Conservation (phyloP, 495 filamentous ascomycete species). For the Aspergillus carlsbadensis region DNA sequence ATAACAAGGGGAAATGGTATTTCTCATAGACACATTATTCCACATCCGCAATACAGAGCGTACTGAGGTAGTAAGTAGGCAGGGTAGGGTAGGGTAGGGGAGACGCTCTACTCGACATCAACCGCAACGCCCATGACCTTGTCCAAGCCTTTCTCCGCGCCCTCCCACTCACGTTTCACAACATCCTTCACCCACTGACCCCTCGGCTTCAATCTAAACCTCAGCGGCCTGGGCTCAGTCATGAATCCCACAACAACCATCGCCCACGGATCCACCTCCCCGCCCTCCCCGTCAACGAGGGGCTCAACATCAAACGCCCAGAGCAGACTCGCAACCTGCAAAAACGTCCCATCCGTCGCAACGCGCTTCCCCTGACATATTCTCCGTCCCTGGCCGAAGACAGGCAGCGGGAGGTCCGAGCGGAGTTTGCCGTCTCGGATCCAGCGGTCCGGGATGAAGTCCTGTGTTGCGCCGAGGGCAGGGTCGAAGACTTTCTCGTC, state of each 20-base stretch:
- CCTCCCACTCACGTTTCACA: constrained; percentile 17
- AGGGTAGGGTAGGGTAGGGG: no score
- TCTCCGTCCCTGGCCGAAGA: constrained; percentile 31
- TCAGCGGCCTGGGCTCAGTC: constrained; percentile 24
- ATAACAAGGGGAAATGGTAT: no score
- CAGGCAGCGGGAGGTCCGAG: constrained; percentile 28
- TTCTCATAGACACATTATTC: no score
- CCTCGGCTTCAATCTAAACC: constrained; percentile 22
- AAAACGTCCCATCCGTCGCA: constrained; percentile 27
- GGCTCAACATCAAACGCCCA: constrained; percentile 33
- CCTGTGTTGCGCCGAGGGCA: constrained; percentile 16
- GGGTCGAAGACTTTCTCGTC: constrained; percentile 26
- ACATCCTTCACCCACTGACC: constrained; percentile 22
- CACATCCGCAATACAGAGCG: no score
- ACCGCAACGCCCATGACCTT: constrained; percentile 11
- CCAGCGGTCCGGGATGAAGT: constrained; percentile 31
- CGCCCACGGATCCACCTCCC: constrained; percentile 27
- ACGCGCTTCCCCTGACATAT: constrained; percentile 32
- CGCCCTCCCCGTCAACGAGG: constrained; percentile 8
- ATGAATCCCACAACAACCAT: constrained; percentile 32
- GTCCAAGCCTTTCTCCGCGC: constrained; percentile 15
- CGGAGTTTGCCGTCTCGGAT: constrained; percentile 16
- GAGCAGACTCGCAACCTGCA: constrained; percentile 28
- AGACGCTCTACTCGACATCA: constrained; percentile 18
- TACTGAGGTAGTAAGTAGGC: no score